phyloP scores from a whole-genome alignment of 345 rosid species.

The Trapa incisa region DNA sequence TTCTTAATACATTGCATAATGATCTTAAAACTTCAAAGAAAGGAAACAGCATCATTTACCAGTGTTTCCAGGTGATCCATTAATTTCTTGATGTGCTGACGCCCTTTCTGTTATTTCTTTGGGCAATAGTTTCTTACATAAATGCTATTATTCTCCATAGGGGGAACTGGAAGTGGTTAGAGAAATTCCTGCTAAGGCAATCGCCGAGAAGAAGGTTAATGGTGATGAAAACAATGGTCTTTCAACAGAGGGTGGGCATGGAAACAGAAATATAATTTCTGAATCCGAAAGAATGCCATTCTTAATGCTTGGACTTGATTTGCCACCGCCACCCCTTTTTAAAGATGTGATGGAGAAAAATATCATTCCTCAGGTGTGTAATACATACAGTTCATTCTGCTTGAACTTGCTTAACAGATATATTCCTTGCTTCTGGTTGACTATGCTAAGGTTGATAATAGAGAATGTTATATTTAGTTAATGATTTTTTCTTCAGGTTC shows the following conservation, averaged over 20 bases:
- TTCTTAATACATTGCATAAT: conserved; percentile 73
- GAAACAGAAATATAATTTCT: conserved; percentile 12
- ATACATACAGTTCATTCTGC: neutral
- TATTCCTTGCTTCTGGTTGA: neutral
- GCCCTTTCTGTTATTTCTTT: neutral
- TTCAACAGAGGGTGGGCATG: conserved; percentile 18
- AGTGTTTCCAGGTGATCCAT: conserved; percentile 75
- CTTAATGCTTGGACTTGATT: conserved; percentile 94
- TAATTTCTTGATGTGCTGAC: neutral
- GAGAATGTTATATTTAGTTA: neutral
- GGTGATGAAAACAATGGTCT: conserved; percentile 21
- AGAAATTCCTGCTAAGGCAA: conserved; percentile 48
- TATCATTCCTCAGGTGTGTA: conserved; percentile 87
- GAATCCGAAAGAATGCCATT: conserved; percentile 81
- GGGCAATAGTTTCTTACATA: conserved; percentile 6
- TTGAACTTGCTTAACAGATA: neutral
- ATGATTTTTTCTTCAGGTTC: conserved; percentile 38
- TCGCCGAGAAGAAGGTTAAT: conserved; percentile 34
- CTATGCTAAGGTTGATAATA: neutral
- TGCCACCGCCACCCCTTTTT: conserved; percentile 97
- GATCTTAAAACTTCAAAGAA: conserved; percentile 56
- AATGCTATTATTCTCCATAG: conserved; percentile 19
- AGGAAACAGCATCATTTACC: conserved; percentile 60
- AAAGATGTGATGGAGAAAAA: conserved; percentile 98
- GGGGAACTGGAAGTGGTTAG: conserved; percentile 85